A percentile compares a stretch with the other conserved stretches of the same genome.
These are phyloP conservation scores for Paratinospora sagittata DNA, from an alignment of 164 flowering plant species.

Conservation along the genomic window DNA sequence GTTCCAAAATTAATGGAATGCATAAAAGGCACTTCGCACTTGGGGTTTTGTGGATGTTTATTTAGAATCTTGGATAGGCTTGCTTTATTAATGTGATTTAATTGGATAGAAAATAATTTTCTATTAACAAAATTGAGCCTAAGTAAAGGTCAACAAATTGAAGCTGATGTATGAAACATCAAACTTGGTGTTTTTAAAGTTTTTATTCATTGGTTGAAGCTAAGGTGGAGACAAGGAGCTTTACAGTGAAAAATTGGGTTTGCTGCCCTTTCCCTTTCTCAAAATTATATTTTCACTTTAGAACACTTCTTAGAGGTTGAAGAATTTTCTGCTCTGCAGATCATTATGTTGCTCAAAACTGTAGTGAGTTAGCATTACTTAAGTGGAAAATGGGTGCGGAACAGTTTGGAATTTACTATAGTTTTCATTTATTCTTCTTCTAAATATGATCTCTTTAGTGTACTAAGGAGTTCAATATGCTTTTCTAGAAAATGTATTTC, in stretches of 20 bases:
- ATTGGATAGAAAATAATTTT: neutral
- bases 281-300: neutral
- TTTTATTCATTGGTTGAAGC: neutral
- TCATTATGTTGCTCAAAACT: neutral
- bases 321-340: neutral
- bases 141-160: too few relatives aligned
- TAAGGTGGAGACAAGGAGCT: neutral
- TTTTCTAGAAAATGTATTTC: too few relatives aligned
- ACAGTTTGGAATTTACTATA: neutral
- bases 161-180: too few relatives aligned
- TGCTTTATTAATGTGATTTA: neutral
- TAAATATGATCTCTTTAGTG: too few relatives aligned
- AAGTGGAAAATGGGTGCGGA: neutral
- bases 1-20: too few relatives aligned
- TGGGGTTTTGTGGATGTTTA: too few relatives aligned
- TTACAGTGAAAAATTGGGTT: neutral
- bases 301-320: neutral
- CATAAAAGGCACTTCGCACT: too few relatives aligned
- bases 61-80: neutral
- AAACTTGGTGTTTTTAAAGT: neutral
- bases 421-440: too few relatives aligned
- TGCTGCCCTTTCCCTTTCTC: neutral
- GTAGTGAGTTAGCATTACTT: neutral
- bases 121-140: neutral
- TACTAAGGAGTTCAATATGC: too few relatives aligned